Evolutionary conservation across 305 asterid genomes (phyloP).

Genomic region (Rubia balearica): DNA sequence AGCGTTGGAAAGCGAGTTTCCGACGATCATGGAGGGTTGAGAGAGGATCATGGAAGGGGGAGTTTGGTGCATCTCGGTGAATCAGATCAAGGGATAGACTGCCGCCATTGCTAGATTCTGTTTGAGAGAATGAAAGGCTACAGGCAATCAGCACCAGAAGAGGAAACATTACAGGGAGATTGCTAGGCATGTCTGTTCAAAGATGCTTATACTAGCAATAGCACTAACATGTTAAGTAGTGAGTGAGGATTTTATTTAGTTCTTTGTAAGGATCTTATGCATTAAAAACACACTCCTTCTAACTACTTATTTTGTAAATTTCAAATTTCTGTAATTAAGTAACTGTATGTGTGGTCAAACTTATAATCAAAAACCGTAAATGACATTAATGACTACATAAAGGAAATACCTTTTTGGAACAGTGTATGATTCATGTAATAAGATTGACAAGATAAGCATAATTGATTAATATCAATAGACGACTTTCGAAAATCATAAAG

Average conservation of each 20-base stretch:
- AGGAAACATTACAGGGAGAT: background rate
- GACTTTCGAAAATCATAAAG: too few species aligned
- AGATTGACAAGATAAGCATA: too few species aligned
- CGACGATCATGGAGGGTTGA: conserved; percentile 19
- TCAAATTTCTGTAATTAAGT: background rate
- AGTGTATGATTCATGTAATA: background rate
- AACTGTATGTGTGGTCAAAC: background rate
- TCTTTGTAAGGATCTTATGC: background rate
- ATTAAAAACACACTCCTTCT: background rate
- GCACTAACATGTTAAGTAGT: background rate
- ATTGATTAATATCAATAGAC: too few species aligned
- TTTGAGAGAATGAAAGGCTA: conserved; percentile 11
- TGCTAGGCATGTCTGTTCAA: background rate
- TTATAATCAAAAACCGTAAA: too few species aligned
- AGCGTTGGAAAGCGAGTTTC: conserved; percentile 31
- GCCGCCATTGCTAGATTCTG: conserved; percentile 20
- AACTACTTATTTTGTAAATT: too few species aligned
- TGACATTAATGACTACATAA: background rate
- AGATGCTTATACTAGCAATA: background rate
- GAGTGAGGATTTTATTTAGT: background rate
- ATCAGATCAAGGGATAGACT: conserved; percentile 34
- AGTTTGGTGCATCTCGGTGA: conserved; percentile 35
- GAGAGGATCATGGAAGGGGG: conserved; percentile 29
- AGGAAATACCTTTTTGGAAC: background rate
- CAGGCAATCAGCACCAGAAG: conserved; percentile 5